These are phyloP conservation scores for Entoloma clypeatum DNA, from an alignment of 1,284 basidiomycete genomes.

Conservation along the genomic window DNA sequence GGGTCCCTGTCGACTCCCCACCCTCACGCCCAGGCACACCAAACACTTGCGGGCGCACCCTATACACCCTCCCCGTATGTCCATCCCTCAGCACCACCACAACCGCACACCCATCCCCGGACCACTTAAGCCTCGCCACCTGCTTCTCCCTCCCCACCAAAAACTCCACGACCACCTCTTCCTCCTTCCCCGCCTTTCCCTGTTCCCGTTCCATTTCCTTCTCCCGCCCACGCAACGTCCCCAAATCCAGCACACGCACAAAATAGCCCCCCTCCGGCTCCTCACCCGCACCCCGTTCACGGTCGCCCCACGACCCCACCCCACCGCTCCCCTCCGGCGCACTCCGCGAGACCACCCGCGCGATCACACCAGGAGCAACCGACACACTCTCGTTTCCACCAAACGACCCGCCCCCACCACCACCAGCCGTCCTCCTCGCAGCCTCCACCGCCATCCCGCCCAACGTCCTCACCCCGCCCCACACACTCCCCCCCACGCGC, in stretches of 20 bases:
- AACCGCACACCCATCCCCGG: constrained; percentile 55
- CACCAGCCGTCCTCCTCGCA: constrained; percentile 30
- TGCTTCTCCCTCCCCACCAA: constrained; percentile 43
- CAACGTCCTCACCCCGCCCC: constrained; percentile 61
- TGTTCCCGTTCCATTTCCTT: constrained; percentile 24
- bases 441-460: constrained; percentile 62
- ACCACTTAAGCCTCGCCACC: constrained; percentile 54
- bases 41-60: constrained; percentile 31
- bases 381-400: constrained; percentile 10
- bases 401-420: constrained; percentile 20
- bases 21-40: background rate
- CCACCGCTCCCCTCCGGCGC: constrained; percentile 45
- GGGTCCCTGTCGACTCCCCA: constrained; percentile 3
- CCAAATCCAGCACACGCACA: background rate
- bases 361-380: constrained; percentile 23
- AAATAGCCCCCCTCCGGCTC: constrained; percentile 1
- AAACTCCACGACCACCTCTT: constrained; percentile 41
- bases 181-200: background rate
- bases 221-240: too few species aligned
- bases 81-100: constrained; percentile 59
- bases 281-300: constrained; percentile 12
- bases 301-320: constrained; percentile 10
- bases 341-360: constrained; percentile 57
- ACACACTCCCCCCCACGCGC: constrained; percentile 56
- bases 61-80: constrained; percentile 55